Evolutionary conservation across 352 stramenopile species (phyloP), one percentile per base, ranked within the genome.

Genomic region (Globisporangium heterothallicum): DNA sequence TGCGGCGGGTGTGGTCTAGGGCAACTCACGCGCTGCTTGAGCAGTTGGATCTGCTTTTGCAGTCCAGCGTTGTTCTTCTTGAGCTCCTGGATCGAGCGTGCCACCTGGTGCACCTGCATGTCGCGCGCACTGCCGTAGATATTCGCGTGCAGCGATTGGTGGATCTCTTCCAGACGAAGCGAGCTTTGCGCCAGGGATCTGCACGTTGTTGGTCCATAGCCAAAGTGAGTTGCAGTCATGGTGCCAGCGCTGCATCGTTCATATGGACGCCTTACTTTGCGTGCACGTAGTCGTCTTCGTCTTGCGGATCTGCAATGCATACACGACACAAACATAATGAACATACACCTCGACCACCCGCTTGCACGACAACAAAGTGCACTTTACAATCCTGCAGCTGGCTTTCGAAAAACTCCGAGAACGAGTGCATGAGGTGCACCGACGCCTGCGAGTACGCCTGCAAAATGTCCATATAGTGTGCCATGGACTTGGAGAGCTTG

Each of bases 361-460:
- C n/a, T n/a, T n/a, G n/a, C n/a, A n/a, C n/a, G n/a, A n/a, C n/a
- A n/a, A n/a, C n/a, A n/a, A n/a, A n/a, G n/a, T n/a, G n/a, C n/a
- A n/a, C n/a, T n/a, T n/a, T 51, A 50, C 56, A 61, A 42, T 82
- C 67, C 51, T 78, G 62, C 50, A 85, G 52, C 54, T 85, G 72
- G 24, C 52, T 64, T 51, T 85, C 74, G 24, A 85, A 81, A 59
- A 83, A 83, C 32, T 56, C 65, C 4, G 74, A 85, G 56, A 83
- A 83, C 32, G 71, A 59, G 42, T 85, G 69, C 72, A 81, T 76
- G 42, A 85, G 54, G 19, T 66, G 45, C 10, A 54, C 49, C 9
- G 69, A 72, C 22, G 74, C 74, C 47, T 76, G 63, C 35, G 71
- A 59, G 53, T 79, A 77, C 26, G 63, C 46, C 32, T 78, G 69